Evolutionary conservation across 2,329 filamentous ascomycete genomes (phyloP), one percentile per base, ranked within the genome.

Genomic region (Shiraia sp.): DNA sequence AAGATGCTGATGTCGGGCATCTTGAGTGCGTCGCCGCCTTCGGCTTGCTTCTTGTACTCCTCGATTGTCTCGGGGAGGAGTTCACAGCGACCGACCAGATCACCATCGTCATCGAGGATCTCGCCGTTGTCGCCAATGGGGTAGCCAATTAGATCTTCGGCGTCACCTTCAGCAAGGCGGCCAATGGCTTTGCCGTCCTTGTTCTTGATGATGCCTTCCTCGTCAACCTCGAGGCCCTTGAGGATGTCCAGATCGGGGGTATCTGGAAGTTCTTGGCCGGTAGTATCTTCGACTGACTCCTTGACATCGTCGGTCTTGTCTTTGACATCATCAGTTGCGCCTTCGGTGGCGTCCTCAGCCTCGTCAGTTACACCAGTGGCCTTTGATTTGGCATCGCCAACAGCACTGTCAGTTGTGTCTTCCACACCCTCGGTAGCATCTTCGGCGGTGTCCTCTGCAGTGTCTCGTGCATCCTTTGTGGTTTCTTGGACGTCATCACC

Each of bases 51-150:
- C 17, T 72, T 53, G 42, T 75, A 72, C 39, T 72, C 66, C 48
- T 75, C 67, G 33, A 67, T 65, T 30, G 67, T 61, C 26, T 77
- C 74, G 10, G 75, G 74, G 13, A 74, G 66, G 24, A 77, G 67
- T 48, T 79, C 76, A 37, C 75, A 73, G 41, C 76, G 76, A 36
- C 78, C 78, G 33, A 81, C 75, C 16, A 79, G 72, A 49, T 79
- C 74, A 16, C 78, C 78, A 46, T 78, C 74, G 29, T 79, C 75
- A 43, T 80, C 75, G 16, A 80, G 71, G 22, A 81, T 79, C 53
- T 79, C 76, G 42, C 78, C 78, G 10, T 79, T 70, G 26, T 79
- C 73, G 42, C 77, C 76, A 43, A 79, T 77, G 12, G 67, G 69
- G 57, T 79, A 79, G 25, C 76, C 76, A 35, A 66, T 71, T 32